Evolutionary conservation across 179 eudicot species (phyloP).

Genomic region (Silene coronaria): DNA sequence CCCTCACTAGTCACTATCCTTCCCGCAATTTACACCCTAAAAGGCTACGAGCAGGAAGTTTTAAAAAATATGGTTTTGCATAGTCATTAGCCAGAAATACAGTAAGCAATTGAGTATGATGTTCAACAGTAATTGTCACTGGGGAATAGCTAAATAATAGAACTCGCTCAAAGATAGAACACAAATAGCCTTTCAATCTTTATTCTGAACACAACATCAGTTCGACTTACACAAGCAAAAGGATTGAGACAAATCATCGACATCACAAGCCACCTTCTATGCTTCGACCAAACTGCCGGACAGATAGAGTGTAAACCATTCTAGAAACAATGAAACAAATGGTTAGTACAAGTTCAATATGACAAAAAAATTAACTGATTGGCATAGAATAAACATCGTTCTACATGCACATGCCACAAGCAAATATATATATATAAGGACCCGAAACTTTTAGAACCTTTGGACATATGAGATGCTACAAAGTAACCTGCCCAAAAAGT

Average conservation of each 20-base stretch:
- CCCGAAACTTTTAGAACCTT: not conserved
- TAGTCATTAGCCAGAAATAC: not conserved
- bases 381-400: slow-evolving; percentile 1
- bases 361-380: not conserved
- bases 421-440: not conserved
- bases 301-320: slow-evolving; percentile 87
- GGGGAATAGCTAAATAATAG: not conserved
- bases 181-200: slow-evolving; percentile 3
- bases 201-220: not conserved
- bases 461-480: not conserved
- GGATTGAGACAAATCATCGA: slow-evolving; percentile 97
- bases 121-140: not conserved
- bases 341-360: not conserved
- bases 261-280: slow-evolving; percentile 96
- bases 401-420: not conserved
- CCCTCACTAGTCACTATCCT: too few species aligned
- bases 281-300: slow-evolving; percentile 97
- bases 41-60: not conserved
- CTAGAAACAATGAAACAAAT: slow-evolving; percentile 36
- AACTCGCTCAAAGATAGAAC: not conserved
- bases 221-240: slow-evolving; percentile 74
- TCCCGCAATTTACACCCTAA: too few species aligned
- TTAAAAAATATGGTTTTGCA: too few species aligned
- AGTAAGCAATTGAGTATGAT: not conserved
- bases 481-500: not conserved